Evolutionary conservation across 768 basidiomycete genomes (phyloP), one percentile per base, ranked within the genome.

Genomic region (Tylopilus plumbeoviolaceoides): DNA sequence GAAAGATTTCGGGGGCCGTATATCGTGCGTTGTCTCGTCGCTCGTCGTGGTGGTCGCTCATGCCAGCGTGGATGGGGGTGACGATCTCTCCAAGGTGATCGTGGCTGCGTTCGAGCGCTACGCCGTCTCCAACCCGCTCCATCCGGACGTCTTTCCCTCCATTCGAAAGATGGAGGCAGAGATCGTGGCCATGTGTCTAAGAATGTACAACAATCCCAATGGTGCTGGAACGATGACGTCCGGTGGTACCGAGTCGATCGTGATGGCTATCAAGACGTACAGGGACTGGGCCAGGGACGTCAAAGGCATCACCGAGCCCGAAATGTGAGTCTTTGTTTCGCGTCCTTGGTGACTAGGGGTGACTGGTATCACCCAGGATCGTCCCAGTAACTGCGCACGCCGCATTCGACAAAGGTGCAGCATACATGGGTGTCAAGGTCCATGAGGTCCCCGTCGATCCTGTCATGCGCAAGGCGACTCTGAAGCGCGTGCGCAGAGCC

Each of bases 221-320:
- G n/a, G n/a, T n/a, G n/a, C n/a, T n/a, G n/a, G n/a, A n/a, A n/a
- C n/a, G n/a, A n/a, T n/a, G n/a, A n/a, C n/a, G n/a, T n/a, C n/a
- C n/a, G n/a, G n/a, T n/a, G n/a, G n/a, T n/a, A n/a, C n/a, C n/a
- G 95, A 99, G 68, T 91, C 89, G 20, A 98, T 98, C 60, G 75
- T 99, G 45, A 94, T 98, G 93, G 85, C 93, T 2, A 79, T 92
- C 58, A 98, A 98, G 75, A 89, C 94, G 0, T 85, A 99, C 58
- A 81, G 94, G 14, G 94, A 98, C 58, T 97, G 94, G 91, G 95
- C 91, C 6, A 73, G 78, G 42, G 79, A 74, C 1, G 85, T 85
- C 38, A 95, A 93, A 67, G 91, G 92, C 8, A 90, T 98, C 60
- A 91, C 79, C 0, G 81, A 87, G 55, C 95, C 95, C 1, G 95